Evolutionary conservation across 805 yeast species (phyloP).

Genomic region (Kodamaea kaohsiungensis): DNA sequence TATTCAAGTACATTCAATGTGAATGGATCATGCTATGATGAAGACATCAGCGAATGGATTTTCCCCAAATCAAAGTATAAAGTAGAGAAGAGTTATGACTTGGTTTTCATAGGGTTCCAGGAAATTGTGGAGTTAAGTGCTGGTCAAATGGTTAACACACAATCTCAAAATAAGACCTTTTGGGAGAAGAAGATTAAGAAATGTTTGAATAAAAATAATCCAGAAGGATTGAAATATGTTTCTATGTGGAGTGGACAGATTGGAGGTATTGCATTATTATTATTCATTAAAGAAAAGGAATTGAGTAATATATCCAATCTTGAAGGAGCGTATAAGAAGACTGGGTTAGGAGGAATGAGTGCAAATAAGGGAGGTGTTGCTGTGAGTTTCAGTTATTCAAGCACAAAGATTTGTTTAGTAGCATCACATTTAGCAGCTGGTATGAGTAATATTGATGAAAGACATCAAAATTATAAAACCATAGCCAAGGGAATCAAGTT

Average conservation of each 20-base stretch:
- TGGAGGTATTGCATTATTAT: slow-evolving; percentile 77
- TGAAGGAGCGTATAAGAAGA: slow-evolving; percentile 76
- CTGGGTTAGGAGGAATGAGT: slow-evolving; percentile 93
- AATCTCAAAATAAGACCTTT: slow-evolving; percentile 54
- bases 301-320: slow-evolving; percentile 55
- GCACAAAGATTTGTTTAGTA: slow-evolving; percentile 74
- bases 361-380: slow-evolving; percentile 81
- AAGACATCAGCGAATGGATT: slow-evolving; percentile 44
- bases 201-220: slow-evolving; percentile 41
- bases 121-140: slow-evolving; percentile 84
- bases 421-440: slow-evolving; percentile 96
- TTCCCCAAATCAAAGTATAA: slow-evolving; percentile 39
- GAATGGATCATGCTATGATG: slow-evolving; percentile 49
- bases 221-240: slow-evolving; percentile 46
- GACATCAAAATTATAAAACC: slow-evolving; percentile 84
- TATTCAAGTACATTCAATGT: slow-evolving; percentile 57
- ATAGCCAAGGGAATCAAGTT: slow-evolving; percentile 70
- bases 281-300: slow-evolving; percentile 61
- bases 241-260: slow-evolving; percentile 75
- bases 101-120: slow-evolving; percentile 82
- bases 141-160: slow-evolving; percentile 79
- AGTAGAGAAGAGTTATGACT: slow-evolving; percentile 52
- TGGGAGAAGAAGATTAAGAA: slow-evolving; percentile 68
- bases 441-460: slow-evolving; percentile 70
- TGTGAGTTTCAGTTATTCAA: slow-evolving; percentile 63